Evolutionary conservation across 106 monocot species (phyloP).

Genomic region (Dendrobium catenatum): DNA sequence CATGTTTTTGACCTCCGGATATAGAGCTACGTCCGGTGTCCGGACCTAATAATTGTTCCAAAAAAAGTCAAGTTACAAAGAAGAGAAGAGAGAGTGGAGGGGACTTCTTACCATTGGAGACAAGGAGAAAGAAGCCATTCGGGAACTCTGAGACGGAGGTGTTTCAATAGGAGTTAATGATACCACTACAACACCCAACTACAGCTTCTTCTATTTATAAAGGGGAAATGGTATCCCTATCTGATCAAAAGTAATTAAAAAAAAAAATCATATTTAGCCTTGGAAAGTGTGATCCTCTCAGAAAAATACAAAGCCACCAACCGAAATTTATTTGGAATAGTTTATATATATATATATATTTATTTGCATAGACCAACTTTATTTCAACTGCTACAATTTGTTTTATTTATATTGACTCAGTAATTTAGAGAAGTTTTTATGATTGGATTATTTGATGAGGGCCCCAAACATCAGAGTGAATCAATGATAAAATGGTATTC

Average conservation of each 20-base stretch:
- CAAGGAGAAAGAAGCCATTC: neutral
- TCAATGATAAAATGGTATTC: too few species aligned
- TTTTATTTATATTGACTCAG: too few species aligned
- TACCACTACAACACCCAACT: neutral
- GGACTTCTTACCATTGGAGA: neutral
- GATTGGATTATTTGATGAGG: too few species aligned
- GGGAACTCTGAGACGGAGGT: neutral
- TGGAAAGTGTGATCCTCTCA: neutral
- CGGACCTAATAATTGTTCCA: too few species aligned
- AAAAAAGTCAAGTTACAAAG: too few species aligned
- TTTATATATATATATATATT: neutral
- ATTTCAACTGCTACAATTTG: too few species aligned
- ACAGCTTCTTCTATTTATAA: neutral
- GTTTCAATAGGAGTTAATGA: too few species aligned
- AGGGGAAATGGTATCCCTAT: neutral
- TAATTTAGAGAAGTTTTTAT: too few species aligned
- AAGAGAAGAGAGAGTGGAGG: neutral
- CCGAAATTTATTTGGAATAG: neutral
- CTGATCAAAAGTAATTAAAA: neutral
- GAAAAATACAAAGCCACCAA: too few species aligned
- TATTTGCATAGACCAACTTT: neutral
- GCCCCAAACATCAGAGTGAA: too few species aligned
- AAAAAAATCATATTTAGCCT: neutral
- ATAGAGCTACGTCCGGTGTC: too few species aligned
- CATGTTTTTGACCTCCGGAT: too few species aligned